These are phyloP conservation scores for Trypanosoma brucei DNA, from an alignment of 208 protist genomes.

Conservation along the genomic window DNA sequence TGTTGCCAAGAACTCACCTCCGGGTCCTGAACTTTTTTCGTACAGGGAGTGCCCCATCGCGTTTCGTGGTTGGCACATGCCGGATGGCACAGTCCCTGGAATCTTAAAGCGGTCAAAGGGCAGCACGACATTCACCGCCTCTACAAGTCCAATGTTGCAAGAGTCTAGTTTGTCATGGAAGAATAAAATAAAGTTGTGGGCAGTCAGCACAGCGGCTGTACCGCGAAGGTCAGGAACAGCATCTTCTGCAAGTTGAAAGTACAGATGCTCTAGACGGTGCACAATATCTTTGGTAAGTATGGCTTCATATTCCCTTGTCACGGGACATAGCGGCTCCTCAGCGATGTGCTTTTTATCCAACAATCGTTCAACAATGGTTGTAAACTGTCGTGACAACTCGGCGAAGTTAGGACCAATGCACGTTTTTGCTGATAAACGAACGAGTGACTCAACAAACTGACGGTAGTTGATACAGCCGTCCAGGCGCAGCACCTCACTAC, in stretches of 20 bases:
- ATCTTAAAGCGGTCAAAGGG: slow-evolving; percentile 27
- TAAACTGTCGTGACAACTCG: slow-evolving; percentile 38
- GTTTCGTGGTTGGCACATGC: slow-evolving; percentile 30
- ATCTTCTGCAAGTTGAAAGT: slow-evolving; percentile 19
- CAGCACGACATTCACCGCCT: slow-evolving; percentile 20
- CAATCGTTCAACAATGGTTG: slow-evolving; percentile 37
- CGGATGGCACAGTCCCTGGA: slow-evolving; percentile 25
- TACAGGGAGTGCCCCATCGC: slow-evolving; percentile 35
- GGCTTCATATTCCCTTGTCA: slow-evolving; percentile 24
- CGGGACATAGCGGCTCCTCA: slow-evolving; percentile 39
- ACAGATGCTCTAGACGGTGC: slow-evolving; percentile 22
- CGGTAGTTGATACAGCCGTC: slow-evolving; percentile 67
- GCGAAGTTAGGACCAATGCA: slow-evolving; percentile 31
- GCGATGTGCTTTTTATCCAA: slow-evolving; percentile 18
- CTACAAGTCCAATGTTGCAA: slow-evolving; percentile 15
- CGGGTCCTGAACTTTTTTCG: slow-evolving; percentile 23
- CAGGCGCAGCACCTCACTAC: slow-evolving; percentile 23
- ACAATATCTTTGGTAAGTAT: slow-evolving; percentile 25
- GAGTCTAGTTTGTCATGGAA: slow-evolving; percentile 12
- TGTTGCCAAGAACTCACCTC: slow-evolving; percentile 21
- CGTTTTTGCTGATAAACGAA: slow-evolving; percentile 55
- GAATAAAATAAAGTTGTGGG: slow-evolving; percentile 21
- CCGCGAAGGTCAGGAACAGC: slow-evolving; percentile 4
- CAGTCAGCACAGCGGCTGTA: slow-evolving; percentile 12
- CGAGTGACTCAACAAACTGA: slow-evolving; percentile 75